Base-by-base conservation (phyloP, 208 protist genomes). In the Trypanosoma scelopori region DNA sequence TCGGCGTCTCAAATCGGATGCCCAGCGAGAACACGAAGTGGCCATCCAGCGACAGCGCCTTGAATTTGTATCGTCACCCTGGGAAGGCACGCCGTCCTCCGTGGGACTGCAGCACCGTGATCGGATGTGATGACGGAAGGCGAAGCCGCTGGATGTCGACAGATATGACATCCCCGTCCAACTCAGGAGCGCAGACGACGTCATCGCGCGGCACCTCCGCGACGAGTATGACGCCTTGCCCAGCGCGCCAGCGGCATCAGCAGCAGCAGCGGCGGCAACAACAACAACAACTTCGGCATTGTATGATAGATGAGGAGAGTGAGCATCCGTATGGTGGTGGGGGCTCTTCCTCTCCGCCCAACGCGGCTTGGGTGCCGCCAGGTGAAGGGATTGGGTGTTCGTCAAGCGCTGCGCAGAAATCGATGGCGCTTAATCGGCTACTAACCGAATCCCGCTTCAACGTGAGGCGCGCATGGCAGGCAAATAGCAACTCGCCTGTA, bases 31-130 rank as follows among this genome's bases (percentile, higher is more conserved):
- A 25, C 0, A 41, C 16, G 11, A 39, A 25, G 5, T 1, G 4
- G 4, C 18, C 22, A 9, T 41, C 52, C 11, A 43, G 35, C 35
- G 32, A 57, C 20, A 57, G 28, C 37, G 32, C 16, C 46, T 5
- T 11, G 0, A 22, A 20, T 30, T 41, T 1, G 22, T 42, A 5
- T 41, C 57, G 16, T 0, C 28, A 13, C 28, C 57, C 43, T 6
- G 23, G 0, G 16, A 2, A 15, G 15, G 20, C 46, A 18, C 46
- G 35, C n/a, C 58, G 46, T 4, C 58, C 58, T 32, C 27, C 3
- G 32, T 64, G 58, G 58, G 46, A 64, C 43, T 15, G 16, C 5
- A 37, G n/a, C n/a, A 64, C 58, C 16, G 1, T 35, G 12, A 42
- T 41, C 35, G 16, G 35, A 18, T 7, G 39, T 22, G n/a, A 11